Evolutionary conservation across 106 monocot genomes (phyloP).

Genomic region (Allium fistulosum): DNA sequence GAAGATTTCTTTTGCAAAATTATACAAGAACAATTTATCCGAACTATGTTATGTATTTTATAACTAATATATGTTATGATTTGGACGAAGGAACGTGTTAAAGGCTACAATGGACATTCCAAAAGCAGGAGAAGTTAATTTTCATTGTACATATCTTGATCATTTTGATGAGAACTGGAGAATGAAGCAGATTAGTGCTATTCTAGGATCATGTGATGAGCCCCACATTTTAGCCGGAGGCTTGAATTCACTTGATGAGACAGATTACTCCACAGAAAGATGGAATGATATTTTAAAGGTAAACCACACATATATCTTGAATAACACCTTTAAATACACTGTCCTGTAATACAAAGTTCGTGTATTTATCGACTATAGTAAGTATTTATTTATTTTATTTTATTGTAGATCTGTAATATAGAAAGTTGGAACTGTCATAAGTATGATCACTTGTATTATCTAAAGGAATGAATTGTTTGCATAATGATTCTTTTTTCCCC

Average conservation of each 20-base stretch:
- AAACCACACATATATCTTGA: neutral
- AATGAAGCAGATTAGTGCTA: constrained; percentile 78
- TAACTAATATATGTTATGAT: neutral
- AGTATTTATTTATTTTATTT: too few species aligned
- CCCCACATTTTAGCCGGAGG: constrained; percentile 86
- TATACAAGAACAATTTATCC: too few species aligned
- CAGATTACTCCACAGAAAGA: constrained; percentile 74
- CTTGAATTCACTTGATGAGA: constrained; percentile 67
- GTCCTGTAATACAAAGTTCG: too few species aligned
- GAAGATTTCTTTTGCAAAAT: too few species aligned
- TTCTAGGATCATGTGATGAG: constrained; percentile 42
- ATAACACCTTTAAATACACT: neutral
- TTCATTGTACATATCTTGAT: constrained; percentile 86
- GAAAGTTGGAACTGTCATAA: too few species aligned
- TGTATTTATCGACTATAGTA: too few species aligned
- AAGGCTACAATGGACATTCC: constrained; percentile 54
- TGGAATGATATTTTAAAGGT: constrained; percentile 54
- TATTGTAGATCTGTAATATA: too few species aligned
- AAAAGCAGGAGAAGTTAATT: constrained; percentile 32
- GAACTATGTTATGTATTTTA: neutral
- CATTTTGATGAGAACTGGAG: constrained; percentile 91
- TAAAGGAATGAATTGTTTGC: too few species aligned
- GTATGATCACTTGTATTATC: too few species aligned
- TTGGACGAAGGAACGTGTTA: constrained; percentile 57
- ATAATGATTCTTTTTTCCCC: too few species aligned